Conservation (phyloP, 352 stramenopile genomes). For the Pythium scleroteichum region DNA sequence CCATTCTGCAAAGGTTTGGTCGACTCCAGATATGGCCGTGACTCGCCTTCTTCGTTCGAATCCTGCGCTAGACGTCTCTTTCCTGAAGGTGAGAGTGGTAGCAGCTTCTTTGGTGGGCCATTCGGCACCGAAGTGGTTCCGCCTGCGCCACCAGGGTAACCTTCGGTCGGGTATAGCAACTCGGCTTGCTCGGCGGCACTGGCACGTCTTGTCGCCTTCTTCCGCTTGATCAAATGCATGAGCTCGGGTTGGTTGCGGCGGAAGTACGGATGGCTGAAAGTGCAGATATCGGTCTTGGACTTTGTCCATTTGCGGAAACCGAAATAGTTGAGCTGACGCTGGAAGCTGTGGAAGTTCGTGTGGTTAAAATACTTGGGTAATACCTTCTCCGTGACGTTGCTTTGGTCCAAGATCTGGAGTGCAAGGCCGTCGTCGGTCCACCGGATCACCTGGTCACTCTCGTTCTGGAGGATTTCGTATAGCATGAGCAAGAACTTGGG, state of each 20-base stretch:
- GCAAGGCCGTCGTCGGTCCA: constrained; percentile 50
- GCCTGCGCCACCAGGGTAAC: neutral
- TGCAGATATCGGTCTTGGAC: constrained; percentile 82
- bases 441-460: constrained; percentile 49
- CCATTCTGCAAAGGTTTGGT: neutral
- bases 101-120: constrained; percentile 31
- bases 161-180: constrained; percentile 21
- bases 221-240: constrained; percentile 78
- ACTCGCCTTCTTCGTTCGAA: neutral
- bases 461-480: constrained; percentile 52
- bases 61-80: constrained; percentile 45
- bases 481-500: constrained; percentile 61
- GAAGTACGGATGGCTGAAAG: constrained; percentile 83
- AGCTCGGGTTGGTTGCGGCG: constrained; percentile 70
- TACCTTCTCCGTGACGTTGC: constrained; percentile 62
- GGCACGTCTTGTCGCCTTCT: constrained; percentile 64
- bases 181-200: constrained; percentile 23
- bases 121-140: neutral
- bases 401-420: constrained; percentile 52
- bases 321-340: constrained; percentile 91
- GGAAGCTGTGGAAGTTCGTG: constrained; percentile 87
- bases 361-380: constrained; percentile 91
- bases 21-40: neutral
- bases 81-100: constrained; percentile 39
- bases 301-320: constrained; percentile 73